A percentile compares a stretch with the other conserved stretches of the same genome.
These are phyloP conservation scores for Fusarium continuum DNA, from an alignment of 2,329 filamentous ascomycete genomes.

Conservation along the genomic window DNA sequence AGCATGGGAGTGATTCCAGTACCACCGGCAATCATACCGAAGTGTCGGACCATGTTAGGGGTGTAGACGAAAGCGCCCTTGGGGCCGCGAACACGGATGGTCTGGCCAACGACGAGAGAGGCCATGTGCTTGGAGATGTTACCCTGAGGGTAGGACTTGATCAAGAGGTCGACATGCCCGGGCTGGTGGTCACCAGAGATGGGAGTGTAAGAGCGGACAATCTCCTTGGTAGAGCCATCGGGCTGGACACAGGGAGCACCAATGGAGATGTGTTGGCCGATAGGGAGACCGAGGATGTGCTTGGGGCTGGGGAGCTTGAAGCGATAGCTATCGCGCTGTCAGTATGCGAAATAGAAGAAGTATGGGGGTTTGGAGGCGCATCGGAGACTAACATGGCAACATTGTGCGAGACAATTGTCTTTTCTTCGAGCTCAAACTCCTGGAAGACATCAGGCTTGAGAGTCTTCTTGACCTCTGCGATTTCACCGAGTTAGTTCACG, in stretches of 20 bases:
- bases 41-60: constrained; percentile 94
- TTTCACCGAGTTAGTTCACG: constrained; percentile 17
- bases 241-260: constrained; percentile 75
- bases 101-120: constrained; percentile 81
- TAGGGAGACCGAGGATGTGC: constrained; percentile 92
- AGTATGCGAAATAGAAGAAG: constrained; percentile 1
- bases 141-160: constrained; percentile 97
- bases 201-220: constrained; percentile 91
- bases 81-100: constrained; percentile 89
- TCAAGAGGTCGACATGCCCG: constrained; percentile 93
- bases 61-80: constrained; percentile 99
- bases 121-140: constrained; percentile 97
- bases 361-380: not conserved
- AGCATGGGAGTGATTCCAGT: constrained; percentile 99
- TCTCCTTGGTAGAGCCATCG: constrained; percentile 80
- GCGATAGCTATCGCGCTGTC: constrained; percentile 73
- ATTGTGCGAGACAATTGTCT: constrained; percentile 97
- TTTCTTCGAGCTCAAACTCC: constrained; percentile 91
- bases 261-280: constrained; percentile 98
- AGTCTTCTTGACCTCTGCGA: constrained; percentile 77
- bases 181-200: constrained; percentile 89
- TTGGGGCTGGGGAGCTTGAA: constrained; percentile 82
- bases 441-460: constrained; percentile 90
- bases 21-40: constrained; percentile 97
- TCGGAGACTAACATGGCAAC: constrained; percentile 79